Evolutionary conservation across 352 stramenopile species (phyloP).

Genomic region (Pythium phragmiticola): DNA sequence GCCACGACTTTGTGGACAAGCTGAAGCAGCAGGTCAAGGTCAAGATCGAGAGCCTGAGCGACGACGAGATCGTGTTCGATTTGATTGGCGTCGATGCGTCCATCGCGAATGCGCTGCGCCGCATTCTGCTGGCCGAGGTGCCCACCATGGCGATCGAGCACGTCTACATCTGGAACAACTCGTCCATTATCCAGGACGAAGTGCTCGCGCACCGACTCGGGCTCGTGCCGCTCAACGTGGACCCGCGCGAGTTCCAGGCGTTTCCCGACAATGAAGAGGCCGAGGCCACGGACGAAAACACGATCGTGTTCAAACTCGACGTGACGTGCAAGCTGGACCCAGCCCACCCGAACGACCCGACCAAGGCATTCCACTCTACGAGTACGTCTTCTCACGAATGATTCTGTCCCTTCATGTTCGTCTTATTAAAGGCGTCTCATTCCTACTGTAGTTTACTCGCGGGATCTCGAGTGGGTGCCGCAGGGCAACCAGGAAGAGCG

Average conservation of each 20-base stretch:
- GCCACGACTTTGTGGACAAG: slow-evolving; percentile 78
- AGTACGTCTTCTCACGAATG: slow-evolving; percentile 30
- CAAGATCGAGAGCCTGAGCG: slow-evolving; percentile 78
- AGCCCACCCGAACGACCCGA: slow-evolving; percentile 59
- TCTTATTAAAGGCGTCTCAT: too few relatives aligned
- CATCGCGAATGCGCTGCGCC: slow-evolving; percentile 90
- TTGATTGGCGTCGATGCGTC: slow-evolving; percentile 90
- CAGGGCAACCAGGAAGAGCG: slow-evolving; percentile 94
- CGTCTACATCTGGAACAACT: slow-evolving; percentile 95
- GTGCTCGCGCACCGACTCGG: slow-evolving; percentile 90
- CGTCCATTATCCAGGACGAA: slow-evolving; percentile 93
- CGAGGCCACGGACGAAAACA: slow-evolving; percentile 94
- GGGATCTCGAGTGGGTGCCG: slow-evolving; percentile 95
- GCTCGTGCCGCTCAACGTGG: slow-evolving; percentile 80
- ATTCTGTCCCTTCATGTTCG: not conserved
- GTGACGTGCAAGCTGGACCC: slow-evolving; percentile 86
- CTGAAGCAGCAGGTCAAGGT: slow-evolving; percentile 85
- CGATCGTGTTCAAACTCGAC: slow-evolving; percentile 95
- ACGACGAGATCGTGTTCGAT: slow-evolving; percentile 92
- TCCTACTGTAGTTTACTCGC: slow-evolving; percentile 80
- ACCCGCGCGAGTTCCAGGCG: slow-evolving; percentile 83
- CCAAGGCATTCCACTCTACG: slow-evolving; percentile 65
- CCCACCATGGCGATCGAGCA: slow-evolving; percentile 93
- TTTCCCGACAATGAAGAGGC: slow-evolving; percentile 88
- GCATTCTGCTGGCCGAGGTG: slow-evolving; percentile 90